These are phyloP conservation scores for Boletellus emodensis DNA, from an alignment of 768 basidiomycete genomes.

Conservation along the genomic window DNA sequence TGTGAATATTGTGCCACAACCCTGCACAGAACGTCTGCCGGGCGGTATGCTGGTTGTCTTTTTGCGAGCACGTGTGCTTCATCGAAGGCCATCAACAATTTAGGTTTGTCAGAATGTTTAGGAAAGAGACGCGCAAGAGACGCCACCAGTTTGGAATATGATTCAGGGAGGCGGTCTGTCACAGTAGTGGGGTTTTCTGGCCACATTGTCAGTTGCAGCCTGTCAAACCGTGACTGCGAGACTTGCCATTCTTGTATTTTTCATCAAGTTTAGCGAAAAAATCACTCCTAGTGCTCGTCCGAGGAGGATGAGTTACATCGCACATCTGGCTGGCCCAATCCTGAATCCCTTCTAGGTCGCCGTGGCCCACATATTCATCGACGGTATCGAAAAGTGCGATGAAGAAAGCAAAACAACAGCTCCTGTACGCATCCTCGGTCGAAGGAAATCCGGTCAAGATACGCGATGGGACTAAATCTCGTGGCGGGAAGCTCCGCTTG, in stretches of 20 bases:
- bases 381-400: background rate
- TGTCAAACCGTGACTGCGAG: too few relatives aligned
- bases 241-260: too few relatives aligned
- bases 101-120: background rate
- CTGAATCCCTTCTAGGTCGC: too few relatives aligned
- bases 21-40: slow-evolving; percentile 5
- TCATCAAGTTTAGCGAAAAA: background rate
- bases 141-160: background rate
- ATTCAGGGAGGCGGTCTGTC: background rate
- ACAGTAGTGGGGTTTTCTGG: too few relatives aligned
- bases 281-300: background rate
- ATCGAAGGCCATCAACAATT: slow-evolving; percentile 17
- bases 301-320: too few relatives aligned
- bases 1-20: slow-evolving; percentile 5
- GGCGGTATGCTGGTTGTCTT: background rate
- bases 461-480: background rate
- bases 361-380: too few relatives aligned
- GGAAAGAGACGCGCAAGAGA: background rate
- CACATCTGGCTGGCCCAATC: too few relatives aligned
- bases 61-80: slow-evolving; percentile 6
- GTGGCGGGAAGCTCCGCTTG: background rate
- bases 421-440: background rate
- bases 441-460: background rate
- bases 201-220: too few relatives aligned
- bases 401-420: background rate